Conservation (phyloP, 345 rosid genomes). For the Murraya paniculata region DNA sequence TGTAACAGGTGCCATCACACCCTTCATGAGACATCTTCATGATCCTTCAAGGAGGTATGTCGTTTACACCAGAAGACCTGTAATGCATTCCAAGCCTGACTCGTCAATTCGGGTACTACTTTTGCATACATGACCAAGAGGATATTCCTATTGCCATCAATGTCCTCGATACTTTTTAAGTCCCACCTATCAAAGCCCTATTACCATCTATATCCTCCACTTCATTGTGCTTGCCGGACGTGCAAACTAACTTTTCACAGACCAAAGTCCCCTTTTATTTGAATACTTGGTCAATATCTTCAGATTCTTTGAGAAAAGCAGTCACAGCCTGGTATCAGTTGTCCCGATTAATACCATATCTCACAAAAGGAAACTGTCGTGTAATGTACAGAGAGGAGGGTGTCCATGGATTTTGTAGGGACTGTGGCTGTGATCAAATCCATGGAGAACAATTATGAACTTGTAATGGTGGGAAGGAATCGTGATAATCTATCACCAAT, state of each 20-base stretch:
- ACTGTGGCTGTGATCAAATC: constrained; percentile 11
- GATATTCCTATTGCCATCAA: neutral
- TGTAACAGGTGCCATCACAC: neutral
- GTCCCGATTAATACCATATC: constrained; percentile 9
- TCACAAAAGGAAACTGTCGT: constrained; percentile 8
- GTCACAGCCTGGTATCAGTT: neutral
- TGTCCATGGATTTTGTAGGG: constrained; percentile 16
- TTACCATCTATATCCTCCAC: constrained; percentile 15
- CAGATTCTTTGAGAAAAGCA: neutral
- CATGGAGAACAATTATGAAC: constrained; percentile 15
- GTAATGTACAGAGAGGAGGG: constrained; percentile 8
- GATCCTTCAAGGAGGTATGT: constrained; percentile 23
- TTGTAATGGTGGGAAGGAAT: constrained; percentile 16
- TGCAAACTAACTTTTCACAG: constrained; percentile 16
- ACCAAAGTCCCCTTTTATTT: neutral
- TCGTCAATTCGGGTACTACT: constrained; percentile 11
- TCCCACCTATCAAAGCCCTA: constrained; percentile 16
- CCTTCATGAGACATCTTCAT: constrained; percentile 11
- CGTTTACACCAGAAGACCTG: constrained; percentile 6
- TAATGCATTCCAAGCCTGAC: constrained; percentile 9
- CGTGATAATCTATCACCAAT: constrained; percentile 8
- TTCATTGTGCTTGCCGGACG: constrained; percentile 18
- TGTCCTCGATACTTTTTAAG: constrained; percentile 15
- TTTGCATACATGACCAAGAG: constrained; percentile 16
- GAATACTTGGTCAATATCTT: constrained; percentile 6